Percentiles rank a stretch among this genome's conserved stretches.
These are phyloP conservation scores for Mycena venus DNA, from an alignment of 768 basidiomycete genomes.

Conservation along the genomic window DNA sequence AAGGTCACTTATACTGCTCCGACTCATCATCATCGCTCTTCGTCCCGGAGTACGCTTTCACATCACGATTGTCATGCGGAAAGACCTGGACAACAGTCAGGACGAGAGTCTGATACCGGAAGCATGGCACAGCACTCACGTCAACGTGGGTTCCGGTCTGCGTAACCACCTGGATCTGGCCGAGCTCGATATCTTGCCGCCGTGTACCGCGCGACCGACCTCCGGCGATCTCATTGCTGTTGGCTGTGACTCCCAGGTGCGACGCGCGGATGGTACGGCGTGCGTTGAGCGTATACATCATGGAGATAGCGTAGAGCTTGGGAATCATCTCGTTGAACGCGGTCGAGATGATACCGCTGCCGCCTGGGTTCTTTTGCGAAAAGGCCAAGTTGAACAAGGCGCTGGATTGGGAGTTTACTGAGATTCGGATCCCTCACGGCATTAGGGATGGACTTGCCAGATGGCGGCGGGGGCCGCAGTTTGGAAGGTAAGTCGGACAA, in stretches of 20 bases:
- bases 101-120: neutral
- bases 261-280: slow-evolving; percentile 38
- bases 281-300: slow-evolving; percentile 53
- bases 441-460: slow-evolving; percentile 38
- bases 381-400: slow-evolving; percentile 50
- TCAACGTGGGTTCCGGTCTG: neutral
- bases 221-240: slow-evolving; percentile 18
- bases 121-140: neutral
- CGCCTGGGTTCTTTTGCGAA: slow-evolving; percentile 43
- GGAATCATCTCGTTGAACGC: slow-evolving; percentile 46
- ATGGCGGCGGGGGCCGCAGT: slow-evolving; percentile 47
- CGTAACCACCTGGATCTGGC: neutral
- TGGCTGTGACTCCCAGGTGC: neutral
- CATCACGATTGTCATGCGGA: neutral
- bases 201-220: slow-evolving; percentile 9
- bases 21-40: neutral
- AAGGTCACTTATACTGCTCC: neutral
- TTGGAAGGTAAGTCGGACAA: slow-evolving; percentile 47
- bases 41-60: neutral
- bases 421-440: too few species aligned
- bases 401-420: slow-evolving; percentile 27
- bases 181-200: neutral
- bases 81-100: neutral
- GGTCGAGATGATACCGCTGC: slow-evolving; percentile 39
- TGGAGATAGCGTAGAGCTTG: slow-evolving; percentile 49